These are phyloP conservation scores for Mikania micrantha DNA, from an alignment of 129 eudicot species.

Conservation along the genomic window DNA sequence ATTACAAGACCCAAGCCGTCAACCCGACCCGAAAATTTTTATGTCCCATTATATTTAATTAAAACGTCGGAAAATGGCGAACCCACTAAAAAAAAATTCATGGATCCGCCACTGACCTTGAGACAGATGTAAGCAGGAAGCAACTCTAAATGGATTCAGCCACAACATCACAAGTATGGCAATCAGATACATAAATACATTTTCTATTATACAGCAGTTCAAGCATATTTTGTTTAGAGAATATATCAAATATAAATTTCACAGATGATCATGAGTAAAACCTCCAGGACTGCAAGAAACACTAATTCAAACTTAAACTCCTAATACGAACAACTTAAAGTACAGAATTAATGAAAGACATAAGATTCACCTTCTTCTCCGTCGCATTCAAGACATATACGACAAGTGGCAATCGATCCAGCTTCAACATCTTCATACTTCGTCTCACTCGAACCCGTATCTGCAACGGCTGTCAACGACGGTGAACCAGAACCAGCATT, in stretches of 20 bases:
- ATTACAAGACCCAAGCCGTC: too few relatives aligned
- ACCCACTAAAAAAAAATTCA: too few relatives aligned
- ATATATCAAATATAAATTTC: not conserved
- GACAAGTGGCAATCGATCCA: conserved; percentile 48
- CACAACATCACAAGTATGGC: not conserved
- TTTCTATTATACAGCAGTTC: not conserved
- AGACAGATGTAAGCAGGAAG: not conserved
- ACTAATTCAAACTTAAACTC: not conserved
- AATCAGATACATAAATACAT: not conserved
- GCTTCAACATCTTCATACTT: conserved; percentile 50
- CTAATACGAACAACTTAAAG: not conserved
- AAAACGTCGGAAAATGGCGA: too few relatives aligned
- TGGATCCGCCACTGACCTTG: too few relatives aligned
- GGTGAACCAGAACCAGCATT: conserved; percentile 15
- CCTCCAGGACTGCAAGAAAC: not conserved
- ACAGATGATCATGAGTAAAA: not conserved
- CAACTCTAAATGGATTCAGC: not conserved
- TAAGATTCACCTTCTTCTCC: conserved; percentile 46
- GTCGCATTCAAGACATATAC: conserved; percentile 81
- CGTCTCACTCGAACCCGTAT: conserved; percentile 7
- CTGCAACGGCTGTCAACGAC: not conserved
- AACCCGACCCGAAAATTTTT: too few relatives aligned
- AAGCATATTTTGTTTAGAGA: not conserved
- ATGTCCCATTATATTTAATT: too few relatives aligned
- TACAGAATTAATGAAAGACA: not conserved